Base-by-base conservation (phyloP, 495 filamentous ascomycete genomes). In the Aspergillus homomorphus region DNA sequence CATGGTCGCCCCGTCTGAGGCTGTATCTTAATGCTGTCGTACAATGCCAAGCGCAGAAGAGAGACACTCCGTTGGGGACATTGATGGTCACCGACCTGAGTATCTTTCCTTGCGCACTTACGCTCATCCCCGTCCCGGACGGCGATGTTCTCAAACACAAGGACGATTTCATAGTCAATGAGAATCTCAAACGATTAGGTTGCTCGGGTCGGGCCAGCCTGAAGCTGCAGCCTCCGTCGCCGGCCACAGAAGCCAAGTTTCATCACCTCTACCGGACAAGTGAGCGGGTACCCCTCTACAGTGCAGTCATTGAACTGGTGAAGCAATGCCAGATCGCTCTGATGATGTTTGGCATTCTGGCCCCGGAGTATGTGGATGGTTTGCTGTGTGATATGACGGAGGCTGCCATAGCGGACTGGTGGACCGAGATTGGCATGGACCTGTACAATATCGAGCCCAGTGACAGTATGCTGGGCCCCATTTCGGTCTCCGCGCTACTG, bases 71-170 rank as follows among this genome's bases (percentile, higher is more conserved):
- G 0, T 72, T 93, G 1, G 95, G 94, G 1, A 87, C 84, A 42
- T 71, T 98, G 61, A 95, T 97, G 89, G 87, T 97, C 53, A 98
- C 94, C 8, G 96, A 96, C 69, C 76, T 98, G 16, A 89, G 86
- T 64, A 86, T 85, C 42, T 97, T 98, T 60, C 93, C 95, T 8
- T 94, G 90, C 14, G 87, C 88, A 0, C 75, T 97, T 53, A 96
- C 90, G 0, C 90, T 97, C 22, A 92, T 98, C 49, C 78, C 87
- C 0, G 86, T 98, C 0, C 94, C 94, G 2, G 87, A 87, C 54
- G 95, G 95, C 9, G 90, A 97, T 68, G 76, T 96, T 38, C 84
- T 80, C 56, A 87, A 85, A 60, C 87, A 97, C 62, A 79, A 90
- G 26, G 85, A 89, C 55, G 85, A 89, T 53, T 96, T 98, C 66